Evolutionary conservation across 1,139 yeast genomes (phyloP).

Genomic region (Candida sp.): DNA sequence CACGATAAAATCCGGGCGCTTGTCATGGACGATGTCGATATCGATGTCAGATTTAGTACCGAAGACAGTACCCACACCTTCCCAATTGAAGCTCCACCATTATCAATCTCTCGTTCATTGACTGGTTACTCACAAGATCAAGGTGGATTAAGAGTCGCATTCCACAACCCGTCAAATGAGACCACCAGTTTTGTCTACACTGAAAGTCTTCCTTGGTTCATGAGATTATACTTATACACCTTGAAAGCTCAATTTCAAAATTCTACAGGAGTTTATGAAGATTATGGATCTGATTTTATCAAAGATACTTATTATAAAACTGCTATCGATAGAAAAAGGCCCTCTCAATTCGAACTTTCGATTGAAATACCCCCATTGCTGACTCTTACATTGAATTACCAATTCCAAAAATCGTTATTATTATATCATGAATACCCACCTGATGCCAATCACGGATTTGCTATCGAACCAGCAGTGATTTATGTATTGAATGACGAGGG

Average conservation of each 20-base stretch:
- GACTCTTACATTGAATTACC: conserved; percentile 63
- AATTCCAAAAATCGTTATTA: conserved; percentile 84
- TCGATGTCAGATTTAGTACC: conserved; percentile 34
- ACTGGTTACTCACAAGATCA: conserved; percentile 91
- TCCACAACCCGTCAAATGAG: conserved; percentile 58
- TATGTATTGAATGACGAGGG: conserved; percentile 39
- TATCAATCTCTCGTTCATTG: conserved; percentile 76
- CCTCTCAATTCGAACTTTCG: conserved; percentile 76
- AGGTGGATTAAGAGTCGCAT: conserved; percentile 83
- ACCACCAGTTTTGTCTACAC: conserved; percentile 58
- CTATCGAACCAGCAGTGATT: conserved; percentile 85
- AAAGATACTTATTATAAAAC: conserved; percentile 65
- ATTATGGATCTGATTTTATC: conserved; percentile 20
- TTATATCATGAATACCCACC: conserved; percentile 95
- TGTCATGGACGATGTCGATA: conserved; percentile 26
- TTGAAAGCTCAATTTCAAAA: conserved; percentile 27
- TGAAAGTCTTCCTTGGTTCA: conserved; percentile 92
- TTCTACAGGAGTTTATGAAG: conserved; percentile 16
- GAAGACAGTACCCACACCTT: conserved; percentile 11
- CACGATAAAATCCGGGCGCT: conserved; percentile 14
- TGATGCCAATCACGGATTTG: conserved; percentile 98
- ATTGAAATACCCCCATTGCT: conserved; percentile 63
- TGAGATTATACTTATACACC: conserved; percentile 79
- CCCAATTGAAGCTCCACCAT: conserved; percentile 52
- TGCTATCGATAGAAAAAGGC: conserved; percentile 75